A percentile compares a stretch with the other conserved stretches of the same genome.
These are phyloP conservation scores for Aspergillus ruber DNA, from an alignment of 2,329 filamentous ascomycete species.

Conservation along the genomic window DNA sequence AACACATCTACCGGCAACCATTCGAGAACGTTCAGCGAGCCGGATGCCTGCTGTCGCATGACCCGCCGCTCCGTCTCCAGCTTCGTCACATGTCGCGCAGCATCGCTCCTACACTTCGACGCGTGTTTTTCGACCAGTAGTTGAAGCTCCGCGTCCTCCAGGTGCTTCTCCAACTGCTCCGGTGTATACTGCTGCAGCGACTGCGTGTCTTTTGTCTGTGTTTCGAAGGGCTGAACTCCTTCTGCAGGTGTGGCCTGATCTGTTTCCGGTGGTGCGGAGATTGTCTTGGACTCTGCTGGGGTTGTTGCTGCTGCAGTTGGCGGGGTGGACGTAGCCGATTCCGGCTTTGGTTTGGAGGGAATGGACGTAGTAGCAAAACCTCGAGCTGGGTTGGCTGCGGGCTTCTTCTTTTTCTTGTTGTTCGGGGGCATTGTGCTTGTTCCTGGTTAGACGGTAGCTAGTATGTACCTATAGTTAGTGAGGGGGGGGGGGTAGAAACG, in stretches of 20 bases:
- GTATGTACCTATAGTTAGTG: no score
- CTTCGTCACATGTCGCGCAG: slow-evolving; percentile 66
- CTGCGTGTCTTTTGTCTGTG: slow-evolving; percentile 10
- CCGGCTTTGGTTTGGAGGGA: slow-evolving; percentile 68
- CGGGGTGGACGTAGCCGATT: slow-evolving; percentile 24
- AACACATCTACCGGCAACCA: slow-evolving; percentile 78
- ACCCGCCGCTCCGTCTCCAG: slow-evolving; percentile 81
- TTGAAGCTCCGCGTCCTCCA: slow-evolving; percentile 88
- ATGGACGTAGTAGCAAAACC: slow-evolving; percentile 92
- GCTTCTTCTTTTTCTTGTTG: slow-evolving; percentile 91
- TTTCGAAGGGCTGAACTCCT: slow-evolving; percentile 10
- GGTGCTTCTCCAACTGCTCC: slow-evolving; percentile 81
- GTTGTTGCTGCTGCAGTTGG: slow-evolving; percentile 18
- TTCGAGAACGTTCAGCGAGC: slow-evolving; percentile 63
- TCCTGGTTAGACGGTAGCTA: slow-evolving; percentile 2
- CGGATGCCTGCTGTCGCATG: slow-evolving; percentile 65
- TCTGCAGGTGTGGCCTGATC: slow-evolving; percentile 20
- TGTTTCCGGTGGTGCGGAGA: slow-evolving; percentile 19
- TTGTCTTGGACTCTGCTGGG: slow-evolving; percentile 21
- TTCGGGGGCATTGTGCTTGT: slow-evolving; percentile 54
- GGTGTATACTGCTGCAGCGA: slow-evolving; percentile 58
- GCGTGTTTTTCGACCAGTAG: slow-evolving; percentile 78
- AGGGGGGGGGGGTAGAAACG: neutral
- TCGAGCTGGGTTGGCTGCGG: slow-evolving; percentile 75
- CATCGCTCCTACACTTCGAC: slow-evolving; percentile 71